Conservation (phyloP, 805 yeast species). For the Yarrowia yakushimensis region DNA sequence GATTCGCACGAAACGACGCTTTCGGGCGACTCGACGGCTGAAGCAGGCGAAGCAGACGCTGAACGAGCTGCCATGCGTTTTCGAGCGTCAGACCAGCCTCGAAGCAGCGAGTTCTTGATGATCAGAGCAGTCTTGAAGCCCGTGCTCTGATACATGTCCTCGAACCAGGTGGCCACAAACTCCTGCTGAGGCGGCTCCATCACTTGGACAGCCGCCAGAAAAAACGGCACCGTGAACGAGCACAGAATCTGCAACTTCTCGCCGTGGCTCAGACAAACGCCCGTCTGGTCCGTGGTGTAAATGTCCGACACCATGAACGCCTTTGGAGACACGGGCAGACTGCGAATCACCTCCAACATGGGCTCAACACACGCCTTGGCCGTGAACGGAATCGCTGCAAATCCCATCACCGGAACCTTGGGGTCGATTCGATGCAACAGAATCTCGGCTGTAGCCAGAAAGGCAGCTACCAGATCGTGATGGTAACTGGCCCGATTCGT, state of each 20-base stretch:
- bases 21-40: neutral
- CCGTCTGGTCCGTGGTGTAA: slow-evolving; percentile 4
- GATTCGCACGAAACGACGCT: neutral
- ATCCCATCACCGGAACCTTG: neutral
- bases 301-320: neutral
- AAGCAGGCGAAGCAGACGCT: slow-evolving; percentile 1
- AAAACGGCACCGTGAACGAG: slow-evolving; percentile 9
- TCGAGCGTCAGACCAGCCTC: slow-evolving; percentile 3
- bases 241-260: slow-evolving; percentile 12
- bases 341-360: slow-evolving; percentile 2
- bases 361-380: slow-evolving; percentile 9
- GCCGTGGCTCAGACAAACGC: neutral
- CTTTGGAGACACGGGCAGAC: neutral
- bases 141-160: slow-evolving; percentile 1
- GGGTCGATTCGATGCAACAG: slow-evolving; percentile 17
- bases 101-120: slow-evolving; percentile 6
- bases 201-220: neutral
- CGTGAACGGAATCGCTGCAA: slow-evolving; percentile 9
- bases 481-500: neutral
- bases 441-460: neutral
- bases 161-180: neutral
- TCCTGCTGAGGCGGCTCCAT: slow-evolving; percentile 7
- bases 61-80: neutral
- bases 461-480: neutral
- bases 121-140: slow-evolving; percentile 7